phyloP scores from a whole-genome alignment of 805 yeast species.

The Zygosaccharomyces lentus region DNA sequence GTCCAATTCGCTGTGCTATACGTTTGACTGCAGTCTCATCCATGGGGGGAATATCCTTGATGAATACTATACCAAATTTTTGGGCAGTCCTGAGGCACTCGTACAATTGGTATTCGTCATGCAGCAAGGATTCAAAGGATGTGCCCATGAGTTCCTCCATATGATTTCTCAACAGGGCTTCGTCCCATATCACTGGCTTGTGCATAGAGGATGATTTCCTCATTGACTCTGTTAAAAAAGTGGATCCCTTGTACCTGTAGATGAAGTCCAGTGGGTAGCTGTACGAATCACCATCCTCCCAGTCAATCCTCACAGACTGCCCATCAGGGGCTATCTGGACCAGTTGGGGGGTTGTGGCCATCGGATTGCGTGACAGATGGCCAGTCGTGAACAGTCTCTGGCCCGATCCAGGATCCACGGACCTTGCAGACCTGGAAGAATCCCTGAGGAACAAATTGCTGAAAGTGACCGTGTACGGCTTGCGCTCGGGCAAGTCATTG shows the following conservation, averaged over 20 bases:
- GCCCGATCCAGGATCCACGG: conserved; percentile 51
- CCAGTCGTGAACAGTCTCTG: conserved; percentile 68
- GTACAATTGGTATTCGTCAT: conserved; percentile 35
- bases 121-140: conserved; percentile 41
- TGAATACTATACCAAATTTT: conserved; percentile 51
- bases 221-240: conserved; percentile 27
- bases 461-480: conserved; percentile 36
- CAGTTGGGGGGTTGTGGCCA: conserved; percentile 35
- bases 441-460: conserved; percentile 61
- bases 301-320: conserved; percentile 40
- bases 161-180: conserved; percentile 20
- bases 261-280: conserved; percentile 47
- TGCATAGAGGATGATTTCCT: conserved; percentile 29
- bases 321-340: conserved; percentile 36
- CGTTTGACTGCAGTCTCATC: conserved; percentile 36
- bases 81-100: conserved; percentile 45
- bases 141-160: conserved; percentile 29
- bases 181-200: conserved; percentile 44
- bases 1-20: conserved; percentile 57
- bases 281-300: conserved; percentile 46
- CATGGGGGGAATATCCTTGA: conserved; percentile 50
- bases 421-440: conserved; percentile 45
- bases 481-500: conserved; percentile 14
- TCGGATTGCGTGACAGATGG: conserved; percentile 33
- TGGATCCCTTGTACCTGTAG: conserved; percentile 39